Evolutionary conservation across 352 stramenopile species (phyloP), one percentile per base, ranked within the genome.

Genomic region (Phytophthora tubulina): DNA sequence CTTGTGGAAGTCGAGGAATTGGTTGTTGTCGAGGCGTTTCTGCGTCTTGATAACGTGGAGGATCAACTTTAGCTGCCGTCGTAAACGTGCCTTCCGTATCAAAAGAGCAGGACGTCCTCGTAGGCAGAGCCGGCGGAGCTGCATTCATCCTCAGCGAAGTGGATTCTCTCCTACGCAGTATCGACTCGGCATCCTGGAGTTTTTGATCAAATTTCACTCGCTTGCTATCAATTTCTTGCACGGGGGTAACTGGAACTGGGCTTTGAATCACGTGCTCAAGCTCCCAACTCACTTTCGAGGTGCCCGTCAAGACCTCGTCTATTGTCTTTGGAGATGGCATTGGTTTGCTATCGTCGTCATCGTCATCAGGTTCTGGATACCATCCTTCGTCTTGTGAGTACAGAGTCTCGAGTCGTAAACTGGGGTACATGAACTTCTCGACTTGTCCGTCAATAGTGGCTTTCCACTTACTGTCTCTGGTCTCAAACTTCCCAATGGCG

Each of bases 391-490:
- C 39, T 15, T 70, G 60, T 4, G 68, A 31, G 42, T 90, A 92
- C 27, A 90, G 21, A 1, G 63, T 59, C 39, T 92, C 85, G 15
- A 92, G 72, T 0, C 81, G 74, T 30, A 92, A 66, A 73, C 82
- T 91, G 6, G 85, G 85, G 56, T 91, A 92, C 85, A 92, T 91
- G 75, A 92, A 91, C 55, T 84, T 85, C 38, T 91, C 85, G 4
- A 92, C 78, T 58, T 91, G 68, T 31, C 83, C 82, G 3, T 85
- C 75, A 35, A 92, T 81, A 0, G 79, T 73, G 10, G 85, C 85
- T 9, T 85, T 89, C 85, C 85, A 91, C 54, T 79, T 86, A 51
- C 73, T 78, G 55, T 91, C 82, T 8, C 36, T 63, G 6, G 85
- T 92, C 51, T 91, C 85, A 27, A 89, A 89, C 14, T 75, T 73